Conservation (phyloP, 1,139 yeast genomes). For the Kluyveromyces sp. region DNA sequence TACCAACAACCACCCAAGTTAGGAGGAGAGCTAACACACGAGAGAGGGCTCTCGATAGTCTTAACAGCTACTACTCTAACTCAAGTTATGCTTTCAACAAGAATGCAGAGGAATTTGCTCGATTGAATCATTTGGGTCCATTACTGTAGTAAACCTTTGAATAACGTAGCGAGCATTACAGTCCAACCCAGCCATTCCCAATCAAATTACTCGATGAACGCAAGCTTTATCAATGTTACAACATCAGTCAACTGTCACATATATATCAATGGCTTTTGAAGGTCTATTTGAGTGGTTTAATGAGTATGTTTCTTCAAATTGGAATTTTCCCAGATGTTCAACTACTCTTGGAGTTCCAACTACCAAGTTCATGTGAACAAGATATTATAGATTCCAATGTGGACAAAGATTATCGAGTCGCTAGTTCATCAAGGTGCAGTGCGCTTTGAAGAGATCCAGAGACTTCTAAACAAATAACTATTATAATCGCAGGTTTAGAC, state of each 20-base stretch:
- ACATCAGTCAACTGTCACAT: constrained; percentile 44
- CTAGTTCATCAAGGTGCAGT: constrained; percentile 43
- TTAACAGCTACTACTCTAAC: constrained; percentile 27
- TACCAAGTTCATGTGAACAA: constrained; percentile 28
- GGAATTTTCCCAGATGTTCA: constrained; percentile 54
- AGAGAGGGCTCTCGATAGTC: constrained; percentile 21
- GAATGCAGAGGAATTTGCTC: constrained; percentile 14
- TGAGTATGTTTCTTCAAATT: constrained; percentile 36
- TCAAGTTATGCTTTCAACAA: constrained; percentile 29
- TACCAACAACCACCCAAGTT: constrained; percentile 15
- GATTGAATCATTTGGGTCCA: constrained; percentile 27
- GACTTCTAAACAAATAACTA: constrained; percentile 17
- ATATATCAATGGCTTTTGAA: constrained; percentile 45
- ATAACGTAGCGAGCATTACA: constrained; percentile 44
- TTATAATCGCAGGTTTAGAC: constrained; percentile 26
- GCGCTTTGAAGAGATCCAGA: constrained; percentile 24
- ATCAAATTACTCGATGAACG: constrained; percentile 42
- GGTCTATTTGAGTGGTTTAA: constrained; percentile 34
- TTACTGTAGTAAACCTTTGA: constrained; percentile 33
- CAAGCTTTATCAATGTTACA: constrained; percentile 42
- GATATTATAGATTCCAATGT: constrained; percentile 31
- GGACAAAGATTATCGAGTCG: constrained; percentile 43
- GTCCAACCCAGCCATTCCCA: constrained; percentile 53
- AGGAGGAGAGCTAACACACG: constrained; percentile 13
- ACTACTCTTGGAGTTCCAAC: constrained; percentile 36